Conservation (phyloP, 306 rosid genomes). For the Erythrophleum fordii region DNA sequence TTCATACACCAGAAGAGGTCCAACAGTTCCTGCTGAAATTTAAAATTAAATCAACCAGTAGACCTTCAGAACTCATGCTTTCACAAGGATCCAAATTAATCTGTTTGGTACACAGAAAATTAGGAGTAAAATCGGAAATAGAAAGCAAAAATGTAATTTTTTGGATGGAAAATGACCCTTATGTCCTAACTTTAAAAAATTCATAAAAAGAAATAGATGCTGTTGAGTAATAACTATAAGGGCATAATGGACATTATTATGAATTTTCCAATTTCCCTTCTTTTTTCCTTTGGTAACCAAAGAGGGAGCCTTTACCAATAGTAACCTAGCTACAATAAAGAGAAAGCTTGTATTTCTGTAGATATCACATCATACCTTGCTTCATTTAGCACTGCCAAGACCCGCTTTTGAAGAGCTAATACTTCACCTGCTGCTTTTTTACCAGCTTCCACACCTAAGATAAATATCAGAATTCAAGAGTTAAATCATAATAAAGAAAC, state of each 20-base stretch:
- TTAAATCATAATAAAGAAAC: neutral
- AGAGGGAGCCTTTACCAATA: neutral
- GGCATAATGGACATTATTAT: no score
- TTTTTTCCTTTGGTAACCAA: no score
- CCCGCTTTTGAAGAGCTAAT: slow-evolving; percentile 93
- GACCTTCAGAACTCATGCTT: neutral
- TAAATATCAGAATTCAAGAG: slow-evolving; percentile 20
- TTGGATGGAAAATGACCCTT: no score
- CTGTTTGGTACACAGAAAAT: no score
- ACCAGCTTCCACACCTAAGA: slow-evolving; percentile 92
- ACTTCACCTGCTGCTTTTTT: slow-evolving; percentile 94
- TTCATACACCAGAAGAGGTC: neutral
- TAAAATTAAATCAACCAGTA: neutral
- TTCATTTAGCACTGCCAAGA: slow-evolving; percentile 80
- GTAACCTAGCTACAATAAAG: neutral
- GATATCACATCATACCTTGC: slow-evolving; percentile 62
- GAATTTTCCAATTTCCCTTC: no score
- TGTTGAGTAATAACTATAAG: no score
- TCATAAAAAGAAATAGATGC: no score
- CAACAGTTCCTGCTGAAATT: neutral
- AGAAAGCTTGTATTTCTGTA: slow-evolving; percentile 1
- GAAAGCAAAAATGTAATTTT: no score
- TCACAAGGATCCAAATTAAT: neutral
- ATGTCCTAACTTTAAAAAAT: no score
- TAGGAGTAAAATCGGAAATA: no score